Base-by-base conservation (phyloP, 495 filamentous ascomycete genomes). In the Penicillium diatomitis region DNA sequence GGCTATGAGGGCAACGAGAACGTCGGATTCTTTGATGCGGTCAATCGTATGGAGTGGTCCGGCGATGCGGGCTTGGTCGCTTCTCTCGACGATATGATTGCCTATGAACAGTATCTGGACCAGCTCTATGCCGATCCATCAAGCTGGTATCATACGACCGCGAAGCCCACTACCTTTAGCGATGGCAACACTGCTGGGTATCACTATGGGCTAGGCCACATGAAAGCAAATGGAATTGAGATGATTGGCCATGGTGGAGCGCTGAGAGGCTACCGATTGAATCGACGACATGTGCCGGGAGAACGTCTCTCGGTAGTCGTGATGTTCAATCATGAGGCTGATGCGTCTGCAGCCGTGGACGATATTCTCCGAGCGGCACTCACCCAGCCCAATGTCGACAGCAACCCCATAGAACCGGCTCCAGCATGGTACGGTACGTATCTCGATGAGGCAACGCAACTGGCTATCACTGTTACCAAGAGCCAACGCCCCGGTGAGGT, bases 11-110 rank as follows among this genome's bases (percentile, higher is more conserved):
- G 65, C 2, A 43, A 46, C n/a, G 57, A 65, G 43, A 3, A 38
- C 2, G 30, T 20, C 0, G 65, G 65, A 2, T 66, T 51, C 8
- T 10, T 44, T 0, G 40, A 52, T 3, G 63, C 56, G 3, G 33
- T 56, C 7, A 68, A 68, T 29, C 50, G 52, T 0, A 66, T 66
- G 41, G 56, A 68, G 37, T 68, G 65, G 65, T 54, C 65, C 11
- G 65, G 65, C 20, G 65, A 68, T 57, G 63, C 63, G 2, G 65
- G 65, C 9, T 28, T 66, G 5, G 63, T 65, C 4, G 63, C 63
- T 41, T 65, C 65, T 11, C 60, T 68, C 2, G 41, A 41, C 9
- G 65, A 68, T 38, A 68, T 68, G 65, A 60, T 68, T 27, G 61
- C 61, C 8, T 68, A 59, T 12, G 65, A 68, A 44, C 56, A 57